Evolutionary conservation across 352 stramenopile species (phyloP).

Genomic region (Phytophthora pistaciae): DNA sequence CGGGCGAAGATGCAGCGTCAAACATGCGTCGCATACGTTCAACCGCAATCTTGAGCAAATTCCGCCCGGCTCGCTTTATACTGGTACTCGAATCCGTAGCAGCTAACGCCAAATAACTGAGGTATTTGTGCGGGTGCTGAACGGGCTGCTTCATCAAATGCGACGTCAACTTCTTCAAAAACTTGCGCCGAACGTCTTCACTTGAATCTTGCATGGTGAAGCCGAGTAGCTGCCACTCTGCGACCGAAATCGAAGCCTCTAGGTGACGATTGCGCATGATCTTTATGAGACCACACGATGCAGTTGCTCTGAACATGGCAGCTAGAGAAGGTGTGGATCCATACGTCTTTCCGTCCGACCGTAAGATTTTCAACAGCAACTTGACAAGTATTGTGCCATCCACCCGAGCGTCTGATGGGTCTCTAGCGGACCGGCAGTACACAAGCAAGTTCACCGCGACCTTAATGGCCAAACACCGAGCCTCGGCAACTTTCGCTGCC

Average conservation of each 20-base stretch:
- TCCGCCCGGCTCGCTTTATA: slow-evolving; percentile 68
- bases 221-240: slow-evolving; percentile 84
- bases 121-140: slow-evolving; percentile 81
- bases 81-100: slow-evolving; percentile 55
- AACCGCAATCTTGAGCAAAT: slow-evolving; percentile 60
- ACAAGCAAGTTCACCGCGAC: slow-evolving; percentile 70
- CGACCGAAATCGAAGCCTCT: slow-evolving; percentile 57
- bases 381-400: slow-evolving; percentile 52
- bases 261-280: slow-evolving; percentile 64
- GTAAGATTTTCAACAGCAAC: slow-evolving; percentile 70
- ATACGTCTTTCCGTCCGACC: slow-evolving; percentile 63
- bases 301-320: slow-evolving; percentile 56
- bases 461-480: slow-evolving; percentile 69
- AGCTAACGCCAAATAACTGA: slow-evolving; percentile 78
- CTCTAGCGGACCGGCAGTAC: slow-evolving; percentile 36
- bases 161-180: slow-evolving; percentile 80
- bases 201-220: slow-evolving; percentile 80
- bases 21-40: slow-evolving; percentile 85
- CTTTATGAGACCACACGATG: slow-evolving; percentile 70
- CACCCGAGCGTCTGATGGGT: slow-evolving; percentile 18
- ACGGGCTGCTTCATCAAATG: slow-evolving; percentile 74
- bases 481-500: slow-evolving; percentile 45
- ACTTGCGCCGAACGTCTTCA: slow-evolving; percentile 73
- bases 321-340: slow-evolving; percentile 45
- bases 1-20: slow-evolving; percentile 52